phyloP scores from a whole-genome alignment of 768 basidiomycete species.

The Phylloporus rhodoxanthus region DNA sequence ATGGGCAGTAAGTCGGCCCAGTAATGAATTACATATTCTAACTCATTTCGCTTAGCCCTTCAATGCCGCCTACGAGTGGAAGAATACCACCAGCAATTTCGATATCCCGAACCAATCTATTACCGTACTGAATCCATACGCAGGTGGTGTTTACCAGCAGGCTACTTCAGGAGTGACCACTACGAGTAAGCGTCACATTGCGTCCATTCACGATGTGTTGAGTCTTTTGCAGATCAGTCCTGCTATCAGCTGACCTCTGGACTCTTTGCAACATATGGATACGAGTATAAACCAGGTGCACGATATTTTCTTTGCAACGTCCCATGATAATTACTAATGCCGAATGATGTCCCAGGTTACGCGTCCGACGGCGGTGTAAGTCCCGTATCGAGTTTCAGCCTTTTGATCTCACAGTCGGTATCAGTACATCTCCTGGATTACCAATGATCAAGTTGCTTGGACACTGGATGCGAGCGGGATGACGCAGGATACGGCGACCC shows the following conservation, averaged over 20 bases:
- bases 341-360: constrained; percentile 14
- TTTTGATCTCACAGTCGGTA: constrained; percentile 6
- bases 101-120: constrained; percentile 48
- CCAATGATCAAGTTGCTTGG: constrained; percentile 59
- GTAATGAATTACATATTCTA: background rate
- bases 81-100: constrained; percentile 55
- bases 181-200: constrained; percentile 42
- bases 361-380: constrained; percentile 44
- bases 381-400: constrained; percentile 2
- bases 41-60: constrained; percentile 52
- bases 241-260: constrained; percentile 53
- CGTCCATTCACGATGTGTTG: background rate
- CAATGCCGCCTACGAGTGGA: constrained; percentile 66
- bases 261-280: constrained; percentile 71
- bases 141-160: constrained; percentile 77
- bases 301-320: constrained; percentile 10
- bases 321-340: background rate
- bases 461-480: constrained; percentile 60
- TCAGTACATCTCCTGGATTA: constrained; percentile 79
- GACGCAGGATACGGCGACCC: constrained; percentile 46
- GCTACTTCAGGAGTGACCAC: constrained; percentile 65
- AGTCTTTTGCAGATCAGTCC: constrained; percentile 44
- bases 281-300: constrained; percentile 69
- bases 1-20: constrained; percentile 53
- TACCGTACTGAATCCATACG: constrained; percentile 58